Evolutionary conservation across 1,284 basidiomycete species (phyloP).

Genomic region (Cryptococcus deneoformans): DNA sequence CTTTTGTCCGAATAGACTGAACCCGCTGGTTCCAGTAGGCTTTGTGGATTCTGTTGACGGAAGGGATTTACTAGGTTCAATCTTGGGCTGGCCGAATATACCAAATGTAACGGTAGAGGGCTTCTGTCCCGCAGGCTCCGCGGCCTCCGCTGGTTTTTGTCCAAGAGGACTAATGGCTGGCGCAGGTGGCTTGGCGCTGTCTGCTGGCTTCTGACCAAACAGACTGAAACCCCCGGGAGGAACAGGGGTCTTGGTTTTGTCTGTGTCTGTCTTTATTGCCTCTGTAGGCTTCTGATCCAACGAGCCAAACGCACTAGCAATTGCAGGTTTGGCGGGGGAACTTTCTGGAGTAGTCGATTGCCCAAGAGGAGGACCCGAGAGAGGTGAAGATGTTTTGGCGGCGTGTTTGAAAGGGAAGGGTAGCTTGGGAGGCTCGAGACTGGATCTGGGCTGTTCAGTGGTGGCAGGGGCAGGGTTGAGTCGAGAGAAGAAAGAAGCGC

Average conservation of each 20-base stretch:
- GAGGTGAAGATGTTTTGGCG: conserved; percentile 41
- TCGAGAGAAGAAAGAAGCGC: too few relatives aligned
- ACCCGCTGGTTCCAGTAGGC: neutral
- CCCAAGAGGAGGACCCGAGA: conserved; percentile 24
- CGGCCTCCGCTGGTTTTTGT: neutral
- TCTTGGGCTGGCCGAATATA: conserved; percentile 5
- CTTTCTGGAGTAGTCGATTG: conserved; percentile 16
- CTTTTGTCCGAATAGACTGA: conserved; percentile 8
- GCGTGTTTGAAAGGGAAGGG: conserved; percentile 35
- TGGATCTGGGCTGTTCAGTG: neutral
- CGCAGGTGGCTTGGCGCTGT: neutral
- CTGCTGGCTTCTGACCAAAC: conserved; percentile 4
- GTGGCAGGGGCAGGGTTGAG: neutral
- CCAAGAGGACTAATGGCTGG: too few relatives aligned
- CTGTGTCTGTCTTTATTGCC: neutral
- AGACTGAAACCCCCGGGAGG: neutral
- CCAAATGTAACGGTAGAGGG: conserved; percentile 6
- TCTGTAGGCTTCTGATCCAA: neutral
- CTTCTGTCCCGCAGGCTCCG: neutral
- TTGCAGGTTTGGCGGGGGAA: conserved; percentile 20
- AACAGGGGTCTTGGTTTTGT: too few relatives aligned
- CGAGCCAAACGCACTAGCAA: neutral
- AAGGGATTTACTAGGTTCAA: neutral
- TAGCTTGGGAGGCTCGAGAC: conserved; percentile 12
- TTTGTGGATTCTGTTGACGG: neutral